Percentiles rank a stretch among this genome's conserved stretches.
phyloP scores from a whole-genome alignment of 768 basidiomycete genomes.

The Paxillus ammoniavirescens region DNA sequence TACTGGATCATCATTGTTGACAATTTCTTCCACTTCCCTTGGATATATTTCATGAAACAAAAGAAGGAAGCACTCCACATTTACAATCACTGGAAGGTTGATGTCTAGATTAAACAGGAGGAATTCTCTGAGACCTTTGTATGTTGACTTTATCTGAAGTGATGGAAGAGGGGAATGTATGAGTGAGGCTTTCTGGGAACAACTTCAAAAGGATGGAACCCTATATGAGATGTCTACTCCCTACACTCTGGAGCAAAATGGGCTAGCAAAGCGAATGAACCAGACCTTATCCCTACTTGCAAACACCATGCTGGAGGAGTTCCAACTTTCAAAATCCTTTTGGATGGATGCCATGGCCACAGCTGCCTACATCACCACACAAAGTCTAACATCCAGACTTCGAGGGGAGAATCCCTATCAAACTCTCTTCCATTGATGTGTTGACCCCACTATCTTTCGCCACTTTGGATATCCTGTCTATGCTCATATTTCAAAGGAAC shows the following conservation, averaged over 20 bases:
- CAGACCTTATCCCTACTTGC: constrained; percentile 22
- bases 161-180: constrained; percentile 13
- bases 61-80: not conserved
- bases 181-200: not conserved
- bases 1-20: constrained; percentile 18
- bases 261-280: constrained; percentile 31
- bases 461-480: constrained; percentile 4
- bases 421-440: not conserved
- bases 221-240: not conserved
- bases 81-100: not conserved
- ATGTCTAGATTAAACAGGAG: not conserved
- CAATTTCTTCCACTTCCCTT: constrained; percentile 4
- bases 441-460: not conserved
- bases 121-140: not conserved
- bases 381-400: constrained; percentile 17
- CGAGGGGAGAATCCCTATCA: constrained; percentile 20
- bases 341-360: constrained; percentile 25
- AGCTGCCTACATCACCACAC: constrained; percentile 19
- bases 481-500: not conserved
- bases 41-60: constrained; percentile 2
- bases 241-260: constrained; percentile 20
- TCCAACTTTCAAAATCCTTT: constrained; percentile 18
- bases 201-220: not conserved
- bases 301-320: constrained; percentile 24
- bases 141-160: constrained; percentile 6